Base-by-base conservation (phyloP, 2,329 filamentous ascomycete genomes). In the Fusarium equiseti region DNA sequence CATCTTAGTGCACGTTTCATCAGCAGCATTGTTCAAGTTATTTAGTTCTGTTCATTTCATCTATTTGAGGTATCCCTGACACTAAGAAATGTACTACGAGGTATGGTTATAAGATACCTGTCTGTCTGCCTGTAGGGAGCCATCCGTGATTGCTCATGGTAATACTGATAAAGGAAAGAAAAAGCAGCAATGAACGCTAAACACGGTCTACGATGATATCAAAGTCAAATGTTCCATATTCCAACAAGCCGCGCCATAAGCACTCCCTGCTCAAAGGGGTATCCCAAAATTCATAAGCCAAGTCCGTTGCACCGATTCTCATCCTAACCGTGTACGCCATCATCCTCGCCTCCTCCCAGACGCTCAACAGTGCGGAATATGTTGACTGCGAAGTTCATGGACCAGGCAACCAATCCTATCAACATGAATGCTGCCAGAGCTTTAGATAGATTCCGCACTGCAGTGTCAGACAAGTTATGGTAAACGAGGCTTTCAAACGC, bases 351-450 rank as follows among this genome's bases (percentile, higher is more conserved):
- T 44, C 86, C 86, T 40, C 87, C 87, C 11, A 91, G 83, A 63
- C 87, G 84, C 73, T 90, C 87, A 35, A 91, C 88, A 38, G 90
- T 83, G 68, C 92, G 88, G 77, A 94, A 91, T 63, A 94, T 89
- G 80, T 94, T 97, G 62, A 98, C 91, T 52, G 91, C 89, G 81
- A 98, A 97, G 24, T 94, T 98, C 79, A 92, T 86, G 66, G 95
- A 87, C 95, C 95, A 98, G n/a, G 93, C 91, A 65, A 97, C 85
- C 62, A 98, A 85, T 12, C 93, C 93, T 63, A 97, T 85, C 54
- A 97, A 83, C 73, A 97, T 86, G 56, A 97, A 92, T 10, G 88
- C 91, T 44, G 93, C 91, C 68, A 98, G 82, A 6, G 92, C 91
- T 77, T 90, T 89, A 72, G 85, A 85, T 54, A 87, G 76, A 40